These are phyloP conservation scores for Nakazawaea pomicola DNA, from an alignment of 805 yeast species.

Conservation along the genomic window DNA sequence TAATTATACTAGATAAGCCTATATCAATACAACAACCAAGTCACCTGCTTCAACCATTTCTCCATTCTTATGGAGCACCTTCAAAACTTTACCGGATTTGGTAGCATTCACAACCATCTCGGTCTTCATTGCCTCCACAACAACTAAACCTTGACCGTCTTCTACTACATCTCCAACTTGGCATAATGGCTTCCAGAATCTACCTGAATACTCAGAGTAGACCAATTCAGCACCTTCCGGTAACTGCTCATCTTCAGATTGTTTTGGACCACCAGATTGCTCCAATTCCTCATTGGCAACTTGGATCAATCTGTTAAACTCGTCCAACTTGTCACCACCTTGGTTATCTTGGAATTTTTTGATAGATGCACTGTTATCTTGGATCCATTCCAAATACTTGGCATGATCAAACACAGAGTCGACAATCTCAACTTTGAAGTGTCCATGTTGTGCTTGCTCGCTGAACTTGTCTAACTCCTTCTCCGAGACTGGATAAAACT, in stretches of 20 bases:
- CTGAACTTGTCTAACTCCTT: slow-evolving; percentile 67
- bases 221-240: slow-evolving; percentile 79
- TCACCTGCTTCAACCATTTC: slow-evolving; percentile 98
- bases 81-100: slow-evolving; percentile 62
- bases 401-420: slow-evolving; percentile 81
- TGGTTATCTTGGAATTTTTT: slow-evolving; percentile 61
- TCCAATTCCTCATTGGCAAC: slow-evolving; percentile 71
- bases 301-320: slow-evolving; percentile 80
- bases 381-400: slow-evolving; percentile 74
- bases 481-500: slow-evolving; percentile 88
- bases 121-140: slow-evolving; percentile 98
- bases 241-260: slow-evolving; percentile 47
- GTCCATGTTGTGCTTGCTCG: slow-evolving; percentile 77
- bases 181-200: slow-evolving; percentile 92
- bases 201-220: slow-evolving; percentile 93
- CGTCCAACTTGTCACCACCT: slow-evolving; percentile 78
- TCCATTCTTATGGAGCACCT: slow-evolving; percentile 77
- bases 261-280: slow-evolving; percentile 41
- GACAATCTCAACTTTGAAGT: slow-evolving; percentile 66
- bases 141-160: slow-evolving; percentile 74
- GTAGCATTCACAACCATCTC: slow-evolving; percentile 88
- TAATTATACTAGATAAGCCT: slow-evolving; percentile 5
- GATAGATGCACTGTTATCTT: slow-evolving; percentile 67
- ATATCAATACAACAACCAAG: slow-evolving; percentile 76
- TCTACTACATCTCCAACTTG: slow-evolving; percentile 70